Percentiles rank a stretch among this genome's conserved stretches.
Evolutionary conservation across 805 yeast genomes (phyloP).

Genomic region (Myxozyma neotropica): DNA sequence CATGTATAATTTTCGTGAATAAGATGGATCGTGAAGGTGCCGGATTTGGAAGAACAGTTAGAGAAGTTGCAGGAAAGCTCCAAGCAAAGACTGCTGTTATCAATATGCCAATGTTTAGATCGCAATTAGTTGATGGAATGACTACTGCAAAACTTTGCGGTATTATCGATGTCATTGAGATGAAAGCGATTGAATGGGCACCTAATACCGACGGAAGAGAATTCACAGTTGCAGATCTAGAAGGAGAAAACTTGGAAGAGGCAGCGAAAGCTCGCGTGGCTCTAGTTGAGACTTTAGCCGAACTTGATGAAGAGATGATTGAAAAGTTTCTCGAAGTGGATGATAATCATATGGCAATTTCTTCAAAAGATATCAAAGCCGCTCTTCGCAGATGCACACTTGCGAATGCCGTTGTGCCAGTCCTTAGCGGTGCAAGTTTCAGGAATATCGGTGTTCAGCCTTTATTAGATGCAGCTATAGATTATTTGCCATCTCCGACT

Average conservation of each 20-base stretch:
- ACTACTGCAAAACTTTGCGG: constrained; percentile 59
- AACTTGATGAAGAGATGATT: constrained; percentile 74
- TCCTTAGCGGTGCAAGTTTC: constrained; percentile 91
- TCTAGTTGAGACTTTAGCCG: constrained; percentile 80
- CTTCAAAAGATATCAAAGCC: constrained; percentile 53
- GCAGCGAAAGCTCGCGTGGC: constrained; percentile 66
- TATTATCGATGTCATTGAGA: constrained; percentile 71
- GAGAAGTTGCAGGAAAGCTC: constrained; percentile 75
- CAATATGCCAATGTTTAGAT: constrained; percentile 62
- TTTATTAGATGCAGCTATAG: constrained; percentile 75
- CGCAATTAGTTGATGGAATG: constrained; percentile 18
- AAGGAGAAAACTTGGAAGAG: constrained; percentile 49
- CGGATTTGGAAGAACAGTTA: constrained; percentile 86
- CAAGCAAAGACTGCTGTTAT: constrained; percentile 72
- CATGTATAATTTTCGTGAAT: constrained; percentile 78
- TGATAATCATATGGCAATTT: constrained; percentile 60
- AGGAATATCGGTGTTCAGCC: constrained; percentile 95
- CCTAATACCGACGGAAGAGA: constrained; percentile 52
- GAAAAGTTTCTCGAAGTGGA: constrained; percentile 77
- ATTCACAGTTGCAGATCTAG: constrained; percentile 42
- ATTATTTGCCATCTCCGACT: constrained; percentile 79
- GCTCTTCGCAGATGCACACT: constrained; percentile 71
- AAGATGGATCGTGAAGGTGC: constrained; percentile 98
- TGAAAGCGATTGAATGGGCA: constrained; percentile 55
- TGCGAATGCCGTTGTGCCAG: constrained; percentile 64